phyloP scores from a whole-genome alignment of 345 rosid genomes.

The Eucalyptus coolabah region DNA sequence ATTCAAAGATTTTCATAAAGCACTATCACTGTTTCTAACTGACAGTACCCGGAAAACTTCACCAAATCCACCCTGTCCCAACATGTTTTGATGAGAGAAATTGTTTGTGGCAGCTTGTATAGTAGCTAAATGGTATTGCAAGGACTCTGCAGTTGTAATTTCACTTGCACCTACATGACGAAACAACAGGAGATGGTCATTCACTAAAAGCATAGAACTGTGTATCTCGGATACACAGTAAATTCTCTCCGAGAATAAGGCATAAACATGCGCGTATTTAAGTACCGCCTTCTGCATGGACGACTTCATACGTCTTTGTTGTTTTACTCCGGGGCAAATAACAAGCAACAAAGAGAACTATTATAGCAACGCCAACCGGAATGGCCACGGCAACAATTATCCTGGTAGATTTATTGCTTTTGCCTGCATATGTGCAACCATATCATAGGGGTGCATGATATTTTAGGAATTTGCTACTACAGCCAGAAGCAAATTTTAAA shows the following conservation, averaged over 20 bases:
- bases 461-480: too few relatives aligned
- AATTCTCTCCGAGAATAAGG: neutral
- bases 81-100: slow-evolving; percentile 35
- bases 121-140: slow-evolving; percentile 21
- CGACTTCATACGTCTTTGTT: too few relatives aligned
- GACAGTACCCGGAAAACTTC: slow-evolving; percentile 43
- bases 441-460: too few relatives aligned
- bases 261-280: neutral
- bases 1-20: neutral
- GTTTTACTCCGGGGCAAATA: too few relatives aligned
- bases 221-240: neutral
- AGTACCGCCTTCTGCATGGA: too few relatives aligned
- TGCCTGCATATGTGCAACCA: too few relatives aligned
- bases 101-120: slow-evolving; percentile 36
- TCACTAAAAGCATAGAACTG: neutral
- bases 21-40: neutral
- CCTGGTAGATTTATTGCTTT: too few relatives aligned
- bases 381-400: too few relatives aligned
- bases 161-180: slow-evolving; percentile 9
- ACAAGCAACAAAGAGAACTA: too few relatives aligned
- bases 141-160: slow-evolving; percentile 18
- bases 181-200: neutral
- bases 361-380: too few relatives aligned
- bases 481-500: too few relatives aligned
- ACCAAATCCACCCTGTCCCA: slow-evolving; percentile 74